These are phyloP conservation scores for Malus hybrid DNA, from an alignment of 331 rosid species.

Conservation along the genomic window DNA sequence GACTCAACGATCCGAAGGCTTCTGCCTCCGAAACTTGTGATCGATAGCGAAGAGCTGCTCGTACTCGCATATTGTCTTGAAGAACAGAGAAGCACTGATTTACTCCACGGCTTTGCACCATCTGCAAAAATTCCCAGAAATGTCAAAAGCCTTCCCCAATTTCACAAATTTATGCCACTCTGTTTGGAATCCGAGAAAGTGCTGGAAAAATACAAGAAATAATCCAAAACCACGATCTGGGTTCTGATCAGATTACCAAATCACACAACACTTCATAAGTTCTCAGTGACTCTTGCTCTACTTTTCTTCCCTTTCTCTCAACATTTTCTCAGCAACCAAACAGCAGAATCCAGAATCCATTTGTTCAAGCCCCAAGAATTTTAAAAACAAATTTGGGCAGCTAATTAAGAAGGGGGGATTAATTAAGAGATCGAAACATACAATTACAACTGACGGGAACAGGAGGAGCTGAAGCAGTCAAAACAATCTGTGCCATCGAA, in stretches of 20 bases:
- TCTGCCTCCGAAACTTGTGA: neutral
- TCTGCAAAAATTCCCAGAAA: constrained; percentile 8
- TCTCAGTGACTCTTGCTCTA: neutral
- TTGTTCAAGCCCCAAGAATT: neutral
- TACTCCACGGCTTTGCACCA: neutral
- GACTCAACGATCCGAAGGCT: neutral
- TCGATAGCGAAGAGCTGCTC: neutral
- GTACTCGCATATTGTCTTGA: neutral
- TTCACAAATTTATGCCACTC: neutral
- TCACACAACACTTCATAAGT: neutral
- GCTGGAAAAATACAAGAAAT: neutral
- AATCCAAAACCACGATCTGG: neutral
- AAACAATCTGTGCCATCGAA: constrained; percentile 41
- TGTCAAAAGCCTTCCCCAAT: neutral
- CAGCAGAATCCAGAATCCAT: neutral
- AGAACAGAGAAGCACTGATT: neutral
- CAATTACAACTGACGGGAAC: constrained; percentile 30
- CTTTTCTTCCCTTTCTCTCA: neutral
- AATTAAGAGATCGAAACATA: neutral
- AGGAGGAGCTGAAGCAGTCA: constrained; percentile 21
- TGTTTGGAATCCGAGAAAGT: neutral
- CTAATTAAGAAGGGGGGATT: too few species aligned
- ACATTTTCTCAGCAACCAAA: neutral
- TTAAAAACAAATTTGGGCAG: neutral
- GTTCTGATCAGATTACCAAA: neutral